Conservation (phyloP, 1,284 basidiomycete genomes). For the Pterula multifida region DNA sequence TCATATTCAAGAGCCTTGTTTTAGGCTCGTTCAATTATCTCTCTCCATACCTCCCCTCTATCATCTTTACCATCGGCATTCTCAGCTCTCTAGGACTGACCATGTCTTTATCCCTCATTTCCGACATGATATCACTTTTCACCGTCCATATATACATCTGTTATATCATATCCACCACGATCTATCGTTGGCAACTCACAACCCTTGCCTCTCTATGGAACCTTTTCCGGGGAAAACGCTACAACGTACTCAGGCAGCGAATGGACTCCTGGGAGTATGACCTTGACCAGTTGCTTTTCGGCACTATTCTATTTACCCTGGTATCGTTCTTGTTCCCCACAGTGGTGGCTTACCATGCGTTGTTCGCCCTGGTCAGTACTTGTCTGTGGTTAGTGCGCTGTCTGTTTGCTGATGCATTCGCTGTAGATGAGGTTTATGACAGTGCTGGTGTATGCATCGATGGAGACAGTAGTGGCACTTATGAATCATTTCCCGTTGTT, state of each 20-base stretch:
- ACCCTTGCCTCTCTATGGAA: constrained; percentile 74
- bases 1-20: constrained; percentile 5
- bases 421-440: constrained; percentile 49
- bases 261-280: constrained; percentile 88
- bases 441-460: constrained; percentile 43
- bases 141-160: constrained; percentile 70
- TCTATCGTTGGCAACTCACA: constrained; percentile 55
- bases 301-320: constrained; percentile 90
- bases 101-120: constrained; percentile 51
- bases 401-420: constrained; percentile 4
- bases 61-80: constrained; percentile 40
- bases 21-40: constrained; percentile 6
- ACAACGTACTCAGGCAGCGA: constrained; percentile 72
- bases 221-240: constrained; percentile 88
- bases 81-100: constrained; percentile 47
- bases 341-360: constrained; percentile 71
- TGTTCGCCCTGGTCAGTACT: constrained; percentile 63
- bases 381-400: constrained; percentile 7
- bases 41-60: constrained; percentile 28
- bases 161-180: constrained; percentile 51
- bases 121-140: constrained; percentile 55
- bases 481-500: constrained; percentile 92
- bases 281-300: constrained; percentile 87
- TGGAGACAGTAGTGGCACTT: constrained; percentile 59
- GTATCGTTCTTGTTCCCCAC: constrained; percentile 89